These are phyloP conservation scores for Clathrus columnatus DNA, from an alignment of 768 basidiomycete species.

Conservation along the genomic window DNA sequence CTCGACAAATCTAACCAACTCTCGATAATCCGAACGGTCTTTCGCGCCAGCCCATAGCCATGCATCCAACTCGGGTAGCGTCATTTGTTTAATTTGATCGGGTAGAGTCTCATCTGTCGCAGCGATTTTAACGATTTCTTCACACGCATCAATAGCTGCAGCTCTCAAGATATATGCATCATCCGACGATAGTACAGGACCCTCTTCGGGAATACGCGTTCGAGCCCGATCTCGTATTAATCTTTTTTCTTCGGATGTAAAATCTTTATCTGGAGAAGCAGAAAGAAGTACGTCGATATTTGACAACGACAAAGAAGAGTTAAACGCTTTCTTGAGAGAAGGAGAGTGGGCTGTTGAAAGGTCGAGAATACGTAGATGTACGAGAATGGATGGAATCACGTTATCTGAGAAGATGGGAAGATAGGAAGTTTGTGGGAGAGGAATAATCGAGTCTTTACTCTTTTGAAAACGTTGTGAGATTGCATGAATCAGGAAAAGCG, in stretches of 20 bases:
- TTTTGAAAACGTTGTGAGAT: conserved; percentile 51
- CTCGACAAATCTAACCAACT: conserved; percentile 57
- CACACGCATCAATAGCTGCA: conserved; percentile 72
- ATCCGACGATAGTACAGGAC: conserved; percentile 45
- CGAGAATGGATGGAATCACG: conserved; percentile 72
- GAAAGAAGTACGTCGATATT: conserved; percentile 30
- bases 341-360: conserved; percentile 31
- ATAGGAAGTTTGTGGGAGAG: conserved; percentile 48
- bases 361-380: conserved; percentile 70
- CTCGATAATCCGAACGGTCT: conserved; percentile 62
- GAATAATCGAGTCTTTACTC: conserved; percentile 38
- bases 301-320: conserved; percentile 28
- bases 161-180: conserved; percentile 72
- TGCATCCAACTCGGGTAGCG: conserved; percentile 53
- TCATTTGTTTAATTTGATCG: conserved; percentile 36
- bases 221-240: conserved; percentile 12
- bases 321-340: conserved; percentile 12
- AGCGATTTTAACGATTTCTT: conserved; percentile 42
- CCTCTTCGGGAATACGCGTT: conserved; percentile 30
- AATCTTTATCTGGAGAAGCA: conserved; percentile 14
- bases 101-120: conserved; percentile 33
- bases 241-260: conserved; percentile 14
- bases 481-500: conserved; percentile 70
- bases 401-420: conserved; percentile 74
- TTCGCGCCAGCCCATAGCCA: conserved; percentile 85